Conservation (phyloP, 352 stramenopile genomes). For the Phytophthora fragariaefolia region DNA sequence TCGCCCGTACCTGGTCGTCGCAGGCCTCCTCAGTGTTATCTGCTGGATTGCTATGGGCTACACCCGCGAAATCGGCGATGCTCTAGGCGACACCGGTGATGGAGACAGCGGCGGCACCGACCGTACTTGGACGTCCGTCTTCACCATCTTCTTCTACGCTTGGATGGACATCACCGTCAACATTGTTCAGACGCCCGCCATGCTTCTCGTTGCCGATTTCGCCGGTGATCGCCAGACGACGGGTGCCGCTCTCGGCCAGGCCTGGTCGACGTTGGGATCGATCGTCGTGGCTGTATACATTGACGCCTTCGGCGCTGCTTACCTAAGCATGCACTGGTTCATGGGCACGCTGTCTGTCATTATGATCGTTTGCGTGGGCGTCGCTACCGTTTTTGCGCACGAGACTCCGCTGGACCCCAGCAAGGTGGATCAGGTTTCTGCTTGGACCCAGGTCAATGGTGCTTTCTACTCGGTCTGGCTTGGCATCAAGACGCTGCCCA, state of each 20-base stretch:
- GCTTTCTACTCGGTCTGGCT: slow-evolving; percentile 42
- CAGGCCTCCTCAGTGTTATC: slow-evolving; percentile 44
- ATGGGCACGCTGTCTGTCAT: slow-evolving; percentile 37
- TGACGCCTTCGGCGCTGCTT: slow-evolving; percentile 42
- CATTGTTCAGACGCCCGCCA: slow-evolving; percentile 30
- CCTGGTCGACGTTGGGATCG: slow-evolving; percentile 39
- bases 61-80: slow-evolving; percentile 32
- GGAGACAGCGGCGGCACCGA: slow-evolving; percentile 20
- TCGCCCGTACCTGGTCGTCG: slow-evolving; percentile 42
- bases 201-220: slow-evolving; percentile 47
- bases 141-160: slow-evolving; percentile 32
- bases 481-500: slow-evolving; percentile 37
- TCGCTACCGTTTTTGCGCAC: slow-evolving; percentile 30
- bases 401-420: slow-evolving; percentile 41
- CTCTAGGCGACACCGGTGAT: slow-evolving; percentile 23
- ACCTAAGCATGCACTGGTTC: slow-evolving; percentile 38
- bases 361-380: slow-evolving; percentile 40
- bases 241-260: slow-evolving; percentile 43
- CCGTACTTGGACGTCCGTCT: slow-evolving; percentile 36
- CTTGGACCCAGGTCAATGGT: slow-evolving; percentile 22
- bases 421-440: slow-evolving; percentile 18
- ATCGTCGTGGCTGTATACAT: slow-evolving; percentile 49
- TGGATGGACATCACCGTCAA: slow-evolving; percentile 36
- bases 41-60: slow-evolving; percentile 59
- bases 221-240: slow-evolving; percentile 55